Evolutionary conservation across 108 stramenopile genomes (phyloP).

Genomic region (Stephanodiscus minutulus): DNA sequence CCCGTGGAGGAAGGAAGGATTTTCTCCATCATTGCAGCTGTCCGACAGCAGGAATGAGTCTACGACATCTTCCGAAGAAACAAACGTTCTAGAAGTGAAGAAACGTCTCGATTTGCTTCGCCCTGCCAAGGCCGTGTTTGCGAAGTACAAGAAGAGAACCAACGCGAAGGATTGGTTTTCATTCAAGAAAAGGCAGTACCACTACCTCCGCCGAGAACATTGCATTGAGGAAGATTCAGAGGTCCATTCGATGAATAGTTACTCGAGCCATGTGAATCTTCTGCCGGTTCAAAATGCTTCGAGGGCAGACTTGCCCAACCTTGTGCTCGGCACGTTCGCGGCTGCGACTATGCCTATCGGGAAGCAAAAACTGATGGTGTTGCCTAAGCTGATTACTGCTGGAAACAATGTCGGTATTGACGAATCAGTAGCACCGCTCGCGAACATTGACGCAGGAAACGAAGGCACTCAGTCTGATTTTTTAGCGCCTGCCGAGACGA

Average conservation of each 20-base stretch:
- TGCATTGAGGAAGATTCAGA: conserved; percentile 33
- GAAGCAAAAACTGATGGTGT: conserved; percentile 1
- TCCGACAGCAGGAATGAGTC: conserved; percentile 29
- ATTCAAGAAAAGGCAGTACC: conserved; percentile 30
- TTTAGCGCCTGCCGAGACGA: too few relatives aligned
- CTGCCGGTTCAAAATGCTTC: background rate
- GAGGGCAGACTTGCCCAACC: conserved; percentile 19
- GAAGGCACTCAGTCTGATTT: background rate
- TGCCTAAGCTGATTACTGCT: background rate
- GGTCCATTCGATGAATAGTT: conserved; percentile 40
- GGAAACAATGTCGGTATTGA: background rate
- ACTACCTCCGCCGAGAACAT: conserved; percentile 12
- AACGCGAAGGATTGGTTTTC: conserved; percentile 26
- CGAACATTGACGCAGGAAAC: too few relatives aligned
- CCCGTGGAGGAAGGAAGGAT: conserved; percentile 36
- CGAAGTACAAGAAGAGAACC: conserved; percentile 8
- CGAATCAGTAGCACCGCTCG: background rate
- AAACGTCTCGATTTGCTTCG: conserved; percentile 2
- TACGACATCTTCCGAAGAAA: conserved; percentile 9
- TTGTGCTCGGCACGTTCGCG: conserved; percentile 38
- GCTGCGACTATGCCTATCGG: conserved; percentile 33
- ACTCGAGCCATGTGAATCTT: conserved; percentile 27
- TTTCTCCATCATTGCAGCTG: conserved; percentile 9
- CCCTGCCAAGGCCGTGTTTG: conserved; percentile 15
- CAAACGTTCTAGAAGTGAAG: conserved; percentile 1